Base-by-base conservation (phyloP, 108 stramenopile species). In the Fragilariopsis cylindrus region DNA sequence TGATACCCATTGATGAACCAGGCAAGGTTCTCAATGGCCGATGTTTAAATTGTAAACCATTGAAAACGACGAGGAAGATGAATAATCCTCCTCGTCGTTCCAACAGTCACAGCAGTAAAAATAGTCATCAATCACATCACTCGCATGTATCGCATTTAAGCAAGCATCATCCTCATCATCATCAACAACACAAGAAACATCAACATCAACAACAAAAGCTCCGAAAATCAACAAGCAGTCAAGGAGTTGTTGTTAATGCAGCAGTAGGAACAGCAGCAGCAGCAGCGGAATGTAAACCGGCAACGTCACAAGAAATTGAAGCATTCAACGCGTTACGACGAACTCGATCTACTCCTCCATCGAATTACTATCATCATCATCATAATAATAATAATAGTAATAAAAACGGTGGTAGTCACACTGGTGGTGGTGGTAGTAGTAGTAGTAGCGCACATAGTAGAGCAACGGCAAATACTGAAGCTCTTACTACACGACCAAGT, bases 21-120 rank as follows among this genome's bases (percentile, higher is more conserved):
- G 92, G 89, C 30, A 39, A 54, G 30, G 92, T 93, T 4, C 57
- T 90, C 69, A 81, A 93, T 9, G 92, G 92, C 30, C 84, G 89
- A 4, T 93, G 92, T 64, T 64, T 93, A 47, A 81, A 74, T 12
- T 93, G 92, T 60, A 69, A 77, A 13, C 89, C 89, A 39, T 41
- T 71, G 2, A 40, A 39, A 11, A 5, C 15, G 41, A 19, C 62
- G 42, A 15, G 16, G 3, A 63, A 63, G 16, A 12, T 60, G 58
- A 60, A 60, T 44, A 15, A 63, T 40, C 62, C 13, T 41, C 8
- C 30, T 30, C 30, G 30, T 30, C 30, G 30, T 30, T 30, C 30
- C 2, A 30, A 30, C 2, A 30, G 30, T 30, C 30, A 30, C 30
- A 30, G 30, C 0, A 30, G 30, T 30, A 30, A 30, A 30, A 30